These are phyloP conservation scores for Proliferodiscus dingleyae DNA, from an alignment of 2,329 filamentous ascomycete genomes.

Conservation along the genomic window DNA sequence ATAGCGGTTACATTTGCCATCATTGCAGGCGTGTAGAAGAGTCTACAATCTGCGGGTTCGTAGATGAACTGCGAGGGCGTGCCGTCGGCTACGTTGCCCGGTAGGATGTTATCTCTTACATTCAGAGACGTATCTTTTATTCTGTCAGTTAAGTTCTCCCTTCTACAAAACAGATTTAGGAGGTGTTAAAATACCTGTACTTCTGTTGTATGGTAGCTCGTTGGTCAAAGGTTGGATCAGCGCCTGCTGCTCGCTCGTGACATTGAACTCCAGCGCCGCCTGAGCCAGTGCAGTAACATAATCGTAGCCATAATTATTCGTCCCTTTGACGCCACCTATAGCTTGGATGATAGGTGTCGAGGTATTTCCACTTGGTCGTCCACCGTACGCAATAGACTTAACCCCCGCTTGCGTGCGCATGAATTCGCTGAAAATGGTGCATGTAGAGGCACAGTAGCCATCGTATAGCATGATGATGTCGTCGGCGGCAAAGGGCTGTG, in stretches of 20 bases:
- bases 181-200: neutral
- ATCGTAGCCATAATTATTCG: neutral
- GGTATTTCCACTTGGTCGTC: slow-evolving; percentile 38
- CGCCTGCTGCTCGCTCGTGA: neutral
- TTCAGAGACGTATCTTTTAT: neutral
- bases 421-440: slow-evolving; percentile 51
- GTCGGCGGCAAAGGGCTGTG: slow-evolving; percentile 36
- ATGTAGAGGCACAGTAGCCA: slow-evolving; percentile 53
- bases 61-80: neutral
- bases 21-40: neutral
- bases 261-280: neutral
- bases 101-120: neutral
- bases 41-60: neutral
- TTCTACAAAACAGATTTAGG: neutral
- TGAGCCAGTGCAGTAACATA: neutral
- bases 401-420: slow-evolving; percentile 46
- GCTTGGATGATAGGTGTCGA: neutral
- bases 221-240: neutral
- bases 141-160: neutral
- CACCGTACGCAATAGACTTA: slow-evolving; percentile 51
- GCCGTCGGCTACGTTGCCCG: neutral
- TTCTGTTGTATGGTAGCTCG: neutral
- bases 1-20: neutral
- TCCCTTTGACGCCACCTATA: neutral
- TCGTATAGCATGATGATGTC: slow-evolving; percentile 43